Evolutionary conservation across 768 basidiomycete genomes (phyloP), one percentile per base, ranked within the genome.

Genomic region (Kwoniella heveanensis): DNA sequence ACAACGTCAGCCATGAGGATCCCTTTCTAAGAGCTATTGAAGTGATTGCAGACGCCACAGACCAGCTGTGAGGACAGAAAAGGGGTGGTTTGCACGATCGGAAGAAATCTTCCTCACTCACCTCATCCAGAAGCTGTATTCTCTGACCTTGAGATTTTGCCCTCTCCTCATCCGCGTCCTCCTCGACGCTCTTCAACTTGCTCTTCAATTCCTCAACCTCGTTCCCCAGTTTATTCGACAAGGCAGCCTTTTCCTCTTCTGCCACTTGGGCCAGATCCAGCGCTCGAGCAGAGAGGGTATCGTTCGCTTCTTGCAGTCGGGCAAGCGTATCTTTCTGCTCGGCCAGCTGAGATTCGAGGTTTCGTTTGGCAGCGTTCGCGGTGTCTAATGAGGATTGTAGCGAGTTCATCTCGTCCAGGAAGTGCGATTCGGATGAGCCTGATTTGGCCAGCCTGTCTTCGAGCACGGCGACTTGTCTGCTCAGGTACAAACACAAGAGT

Each of bases 111-210:
- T n/a, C n/a, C n/a, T n/a, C 6, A 72, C 75, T 92, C 71, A 95
- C 83, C 82, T 95, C 92, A 73, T 96, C 92, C 47, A 99, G 83
- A 58, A 99, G 76, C 30, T 88, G 88, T 59, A 91, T 86, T 67
- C 88, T 84, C 81, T 94, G 92, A 9, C 83, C 85, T 80, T 92
- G 89, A 73, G 93, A 91, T 75, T 93, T 89, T 26, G 86, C 87
- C 72, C 70, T 64, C 36, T 68, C 65, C 27, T 84, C 83, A 53
- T 86, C 84, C 50, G 92, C 83, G 55, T 86, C 84, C 50, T 84
- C 84, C 70, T 85, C 83, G 53, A 84, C 83, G 57, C 88, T 88
- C 8, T 81, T 77, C 7, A 93, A 82, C 76, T 90, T 86, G 15
- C 77, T 79, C 65, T 89, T 87, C 44, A 92, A 77, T 67, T 88